Conservation (phyloP, 257 asterid genomes). For the Marsdenia floribunda region DNA sequence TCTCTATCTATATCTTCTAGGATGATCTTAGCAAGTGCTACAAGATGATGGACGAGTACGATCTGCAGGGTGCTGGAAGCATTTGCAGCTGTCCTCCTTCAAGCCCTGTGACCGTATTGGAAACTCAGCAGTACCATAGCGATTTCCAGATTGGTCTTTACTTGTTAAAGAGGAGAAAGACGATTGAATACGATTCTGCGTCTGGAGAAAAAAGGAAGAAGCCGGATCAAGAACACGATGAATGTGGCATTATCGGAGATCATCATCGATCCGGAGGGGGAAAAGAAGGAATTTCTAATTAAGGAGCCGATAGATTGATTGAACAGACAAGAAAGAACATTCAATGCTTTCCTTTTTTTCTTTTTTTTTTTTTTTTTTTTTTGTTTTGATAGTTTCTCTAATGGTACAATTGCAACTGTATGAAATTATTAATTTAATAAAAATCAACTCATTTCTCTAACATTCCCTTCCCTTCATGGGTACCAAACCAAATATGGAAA, state of each 20-base stretch:
- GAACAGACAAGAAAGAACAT: no score
- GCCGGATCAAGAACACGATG: constrained; percentile 17
- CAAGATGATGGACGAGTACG: constrained; percentile 18
- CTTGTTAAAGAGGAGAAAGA: constrained; percentile 5
- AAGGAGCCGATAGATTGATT: no score
- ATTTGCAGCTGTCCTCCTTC: constrained; percentile 34
- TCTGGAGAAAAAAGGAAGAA: constrained; percentile 43
- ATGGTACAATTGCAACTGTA: no score
- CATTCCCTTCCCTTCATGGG: no score
- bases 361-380: no score
- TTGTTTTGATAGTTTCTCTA: no score
- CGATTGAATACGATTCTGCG: constrained; percentile 1
- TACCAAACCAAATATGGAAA: no score
- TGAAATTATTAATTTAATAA: no score
- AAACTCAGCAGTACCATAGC: constrained; percentile 19
- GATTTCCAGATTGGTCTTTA: constrained; percentile 16
- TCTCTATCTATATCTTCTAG: constrained; percentile 16
- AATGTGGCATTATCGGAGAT: neutral
- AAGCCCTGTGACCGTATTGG: constrained; percentile 69
- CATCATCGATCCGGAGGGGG: no score
- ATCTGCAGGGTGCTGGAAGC: neutral
- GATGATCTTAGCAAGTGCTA: constrained; percentile 48
- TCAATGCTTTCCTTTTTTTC: no score
- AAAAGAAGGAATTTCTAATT: no score
- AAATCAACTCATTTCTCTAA: no score